Evolutionary conservation across 2,329 filamentous ascomycete genomes (phyloP).

Genomic region (Aspergillus calidoustus): DNA sequence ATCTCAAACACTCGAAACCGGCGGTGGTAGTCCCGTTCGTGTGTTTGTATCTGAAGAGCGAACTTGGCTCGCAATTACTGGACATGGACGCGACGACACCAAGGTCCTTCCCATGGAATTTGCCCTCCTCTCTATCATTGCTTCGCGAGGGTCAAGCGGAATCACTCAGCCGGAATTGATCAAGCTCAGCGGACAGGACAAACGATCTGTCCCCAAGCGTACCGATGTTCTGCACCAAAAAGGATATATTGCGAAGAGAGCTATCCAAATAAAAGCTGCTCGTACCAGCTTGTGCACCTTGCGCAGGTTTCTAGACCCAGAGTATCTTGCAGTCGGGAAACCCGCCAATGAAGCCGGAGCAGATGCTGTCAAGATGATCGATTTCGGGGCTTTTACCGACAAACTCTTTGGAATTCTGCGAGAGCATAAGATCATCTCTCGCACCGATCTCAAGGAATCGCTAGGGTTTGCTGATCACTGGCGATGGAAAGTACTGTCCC

Average conservation of each 20-base stretch:
- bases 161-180: conserved; percentile 63
- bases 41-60: conserved; percentile 60
- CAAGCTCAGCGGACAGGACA: conserved; percentile 64
- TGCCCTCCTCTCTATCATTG: conserved; percentile 62
- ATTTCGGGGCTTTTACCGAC: conserved; percentile 55
- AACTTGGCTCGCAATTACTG: conserved; percentile 64
- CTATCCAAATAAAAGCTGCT: conserved; percentile 52
- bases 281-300: conserved; percentile 63
- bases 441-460: conserved; percentile 56
- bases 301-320: conserved; percentile 50
- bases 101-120: conserved; percentile 62
- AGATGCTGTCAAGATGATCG: conserved; percentile 42
- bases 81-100: conserved; percentile 61
- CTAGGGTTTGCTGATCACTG: conserved; percentile 47
- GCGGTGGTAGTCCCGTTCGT: conserved; percentile 27
- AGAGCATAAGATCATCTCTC: conserved; percentile 56
- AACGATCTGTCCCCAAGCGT: conserved; percentile 65
- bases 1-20: neutral
- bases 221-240: conserved; percentile 61
- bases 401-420: conserved; percentile 55
- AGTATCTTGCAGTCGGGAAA: conserved; percentile 19
- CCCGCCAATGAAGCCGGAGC: conserved; percentile 19
- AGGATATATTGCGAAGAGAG: conserved; percentile 65
- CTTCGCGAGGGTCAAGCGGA: conserved; percentile 57
- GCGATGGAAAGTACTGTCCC: conserved; percentile 47